Evolutionary conservation across 2,329 filamentous ascomycete species (phyloP).

Genomic region (Calonectria montana): DNA sequence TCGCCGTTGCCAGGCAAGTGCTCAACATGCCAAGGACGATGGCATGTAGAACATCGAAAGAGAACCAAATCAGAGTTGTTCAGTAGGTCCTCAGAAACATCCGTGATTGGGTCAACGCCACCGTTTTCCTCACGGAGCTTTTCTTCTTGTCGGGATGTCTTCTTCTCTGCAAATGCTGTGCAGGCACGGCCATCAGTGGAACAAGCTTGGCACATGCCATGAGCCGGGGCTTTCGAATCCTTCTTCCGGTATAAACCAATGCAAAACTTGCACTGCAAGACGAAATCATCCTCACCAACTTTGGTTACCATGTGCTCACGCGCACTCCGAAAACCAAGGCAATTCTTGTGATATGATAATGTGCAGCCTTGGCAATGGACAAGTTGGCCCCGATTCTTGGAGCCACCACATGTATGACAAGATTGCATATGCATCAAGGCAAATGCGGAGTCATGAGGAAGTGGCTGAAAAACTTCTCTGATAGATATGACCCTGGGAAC

Average conservation of each 20-base stretch:
- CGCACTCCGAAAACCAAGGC: conserved; percentile 77
- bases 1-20: conserved; percentile 73
- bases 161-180: conserved; percentile 76
- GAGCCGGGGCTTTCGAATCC: conserved; percentile 75
- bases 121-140: conserved; percentile 82
- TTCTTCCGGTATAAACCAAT: conserved; percentile 76
- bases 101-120: conserved; percentile 80
- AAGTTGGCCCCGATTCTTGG: conserved; percentile 69
- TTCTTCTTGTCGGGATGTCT: conserved; percentile 84
- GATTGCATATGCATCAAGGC: conserved; percentile 73
- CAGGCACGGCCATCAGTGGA: conserved; percentile 75
- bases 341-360: conserved; percentile 83
- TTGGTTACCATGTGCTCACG: conserved; percentile 95
- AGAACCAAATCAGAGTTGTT: conserved; percentile 83
- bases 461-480: conserved; percentile 77
- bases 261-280: conserved; percentile 91
- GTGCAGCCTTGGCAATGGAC: conserved; percentile 94
- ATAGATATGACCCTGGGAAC: conserved; percentile 71
- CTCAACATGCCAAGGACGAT: conserved; percentile 83
- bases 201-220: conserved; percentile 80
- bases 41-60: conserved; percentile 84
- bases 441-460: conserved; percentile 75
- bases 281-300: conserved; percentile 78
- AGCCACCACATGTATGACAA: conserved; percentile 76
- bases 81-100: conserved; percentile 71